Evolutionary conservation across 495 filamentous ascomycete genomes (phyloP), one percentile per base, ranked within the genome.

Genomic region (Aspergillus carlsbadensis): DNA sequence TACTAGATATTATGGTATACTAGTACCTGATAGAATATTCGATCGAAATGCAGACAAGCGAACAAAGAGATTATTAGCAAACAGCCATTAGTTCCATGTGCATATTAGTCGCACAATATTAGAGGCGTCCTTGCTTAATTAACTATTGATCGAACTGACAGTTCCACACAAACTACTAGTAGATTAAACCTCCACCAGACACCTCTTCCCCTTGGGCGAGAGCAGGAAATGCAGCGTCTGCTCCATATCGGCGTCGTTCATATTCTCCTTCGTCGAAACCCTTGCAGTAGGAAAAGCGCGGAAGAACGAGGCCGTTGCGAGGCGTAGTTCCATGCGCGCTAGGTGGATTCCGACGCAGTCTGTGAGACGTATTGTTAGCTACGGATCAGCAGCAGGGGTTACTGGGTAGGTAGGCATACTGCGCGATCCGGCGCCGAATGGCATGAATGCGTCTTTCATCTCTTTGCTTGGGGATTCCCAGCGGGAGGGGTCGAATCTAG

Each of bases 381-480:
- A 29, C 3, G 26, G n/a, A n/a, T 29, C 8, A 29, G 26, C 3
- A 29, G 3, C 8, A 8, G 8, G 3, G 3, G 4, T 4, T 29
- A 39, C n/a, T 1, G 20, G 21, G 5, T 10, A 15, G 8, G 20
- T 8, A 18, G 15, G 69, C 67, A 58, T 51, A 72, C 72, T 66
- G 33, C 77, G 69, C 20, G 66, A 70, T 7, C 81, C 82, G 15
- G 69, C 80, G 1, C 83, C 80, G 60, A 81, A 86, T 0, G 80
- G 70, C 50, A 82, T 60, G 13, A 78, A 81, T 6, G 72, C 69
- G 34, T 82, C 72, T 52, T 80, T 83, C 78, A 83, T 82, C 11
- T 61, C 73, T 40, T 72, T 74, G 0, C 78, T 79, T 0, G 75
- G 70, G 0, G 62, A 59, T 5, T 63, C 68, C 77, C 77, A 80